Conservation (phyloP, 2,329 filamentous ascomycete genomes). For the Penicillium sp. region DNA sequence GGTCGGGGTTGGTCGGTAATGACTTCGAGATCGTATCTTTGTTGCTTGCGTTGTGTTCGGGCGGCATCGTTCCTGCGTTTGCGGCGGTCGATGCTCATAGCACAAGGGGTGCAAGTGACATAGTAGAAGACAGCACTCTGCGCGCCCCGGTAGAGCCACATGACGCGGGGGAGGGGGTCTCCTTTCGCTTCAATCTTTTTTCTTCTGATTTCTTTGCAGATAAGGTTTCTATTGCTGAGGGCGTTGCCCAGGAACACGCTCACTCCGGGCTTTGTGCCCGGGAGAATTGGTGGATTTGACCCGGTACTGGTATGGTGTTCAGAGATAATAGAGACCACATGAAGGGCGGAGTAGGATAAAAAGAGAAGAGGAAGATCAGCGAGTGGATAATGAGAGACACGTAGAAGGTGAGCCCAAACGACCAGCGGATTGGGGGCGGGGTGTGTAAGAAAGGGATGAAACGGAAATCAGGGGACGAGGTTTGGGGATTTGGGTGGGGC, state of each 20-base stretch:
- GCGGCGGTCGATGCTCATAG: conserved; percentile 67
- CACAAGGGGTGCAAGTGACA: conserved; percentile 59
- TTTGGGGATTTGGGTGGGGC: neutral
- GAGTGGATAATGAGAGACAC: neutral
- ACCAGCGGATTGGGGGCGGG: conserved; percentile 16
- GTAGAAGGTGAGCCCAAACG: conserved; percentile 11
- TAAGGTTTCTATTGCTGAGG: neutral
- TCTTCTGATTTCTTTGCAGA: neutral
- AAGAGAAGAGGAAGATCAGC: conserved; percentile 1
- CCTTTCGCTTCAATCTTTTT: conserved; percentile 4
- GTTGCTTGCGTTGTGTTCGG: conserved; percentile 66
- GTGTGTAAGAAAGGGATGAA: conserved; percentile 2
- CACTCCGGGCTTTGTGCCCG: conserved; percentile 24
- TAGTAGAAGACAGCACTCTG: conserved; percentile 55
- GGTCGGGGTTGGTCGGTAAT: conserved; percentile 66
- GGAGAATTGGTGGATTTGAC: conserved; percentile 24
- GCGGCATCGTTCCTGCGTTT: conserved; percentile 71
- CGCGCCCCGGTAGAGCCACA: conserved; percentile 52
- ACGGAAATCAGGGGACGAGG: neutral
- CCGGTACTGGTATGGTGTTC: conserved; percentile 23
- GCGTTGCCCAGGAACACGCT: conserved; percentile 9
- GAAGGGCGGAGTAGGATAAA: conserved; percentile 30
- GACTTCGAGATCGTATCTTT: conserved; percentile 56
- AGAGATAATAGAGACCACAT: conserved; percentile 33
- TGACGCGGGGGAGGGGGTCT: conserved; percentile 21